Evolutionary conservation across 129 eudicot genomes (phyloP), one percentile per base, ranked within the genome.

Genomic region (Helichrysum umbraculigerum): DNA sequence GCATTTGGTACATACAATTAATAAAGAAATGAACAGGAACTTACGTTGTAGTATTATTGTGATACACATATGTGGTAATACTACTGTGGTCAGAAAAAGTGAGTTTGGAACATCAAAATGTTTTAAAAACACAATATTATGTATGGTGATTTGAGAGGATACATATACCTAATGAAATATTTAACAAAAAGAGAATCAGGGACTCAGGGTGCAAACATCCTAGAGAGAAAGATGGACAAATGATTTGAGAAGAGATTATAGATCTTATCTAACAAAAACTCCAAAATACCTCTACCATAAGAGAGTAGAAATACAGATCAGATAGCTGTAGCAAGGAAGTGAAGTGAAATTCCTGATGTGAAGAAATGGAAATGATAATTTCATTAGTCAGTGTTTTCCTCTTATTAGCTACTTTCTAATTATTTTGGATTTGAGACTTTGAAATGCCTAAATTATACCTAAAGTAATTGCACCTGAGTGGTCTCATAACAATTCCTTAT

Each of bases 151-250:
- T 71, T 52, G 1, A 52, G n/a, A 54, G 47, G 47, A 39, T 39
- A 39, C 2, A 39, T 39, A 39, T 39, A 39, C 47, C 47, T 9
- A 39, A 39, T 50, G 77, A 56, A 20, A n/a, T 33, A 47, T 59
- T 35, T 58, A 59, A 73, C 10, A 7, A 19, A 73, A 37, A 58
- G 22, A 32, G 39, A 14, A 64, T 14, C 15, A 17, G n/a, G n/a
- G n/a, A n/a, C n/a, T n/a, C n/a, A 17, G 66, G 32, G 50, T 20
- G 3, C 57, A 22, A 42, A 74, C 42, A 74, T 8, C 63, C 29
- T 17, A 60, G n/a, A n/a, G n/a, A 74, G 60, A 61, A 70, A 44
- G 21, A 20, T 22, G 50, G 39, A 60, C 54, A 61, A 60, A 74
- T 60, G 70, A 74, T 74, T 44, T 41, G 34, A 69, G 72, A 28